Conservation (phyloP, 306 rosid species). For the Lathyrus aphaca region DNA sequence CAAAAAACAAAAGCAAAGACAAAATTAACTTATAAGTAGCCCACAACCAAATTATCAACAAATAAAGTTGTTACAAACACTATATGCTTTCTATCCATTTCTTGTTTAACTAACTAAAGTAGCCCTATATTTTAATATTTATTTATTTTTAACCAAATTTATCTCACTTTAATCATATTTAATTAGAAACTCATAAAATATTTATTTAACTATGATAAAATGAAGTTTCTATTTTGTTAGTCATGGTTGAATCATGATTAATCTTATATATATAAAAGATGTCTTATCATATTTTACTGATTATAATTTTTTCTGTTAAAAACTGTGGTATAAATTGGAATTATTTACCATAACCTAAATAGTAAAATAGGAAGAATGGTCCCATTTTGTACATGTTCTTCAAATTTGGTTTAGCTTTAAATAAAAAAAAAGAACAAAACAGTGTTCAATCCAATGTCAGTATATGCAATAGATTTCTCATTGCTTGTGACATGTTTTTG, state of each 20-base stretch:
- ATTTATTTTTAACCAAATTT: too few relatives aligned
- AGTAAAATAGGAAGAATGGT: slow-evolving; percentile 36
- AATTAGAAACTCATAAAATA: too few relatives aligned
- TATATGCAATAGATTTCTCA: slow-evolving; percentile 13
- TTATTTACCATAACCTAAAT: neutral
- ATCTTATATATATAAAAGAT: too few relatives aligned
- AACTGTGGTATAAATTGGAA: neutral
- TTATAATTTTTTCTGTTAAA: too few relatives aligned
- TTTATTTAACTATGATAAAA: too few relatives aligned
- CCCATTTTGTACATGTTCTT: slow-evolving; percentile 32
- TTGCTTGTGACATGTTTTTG: slow-evolving; percentile 31
- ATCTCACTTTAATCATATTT: too few relatives aligned
- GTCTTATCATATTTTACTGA: too few relatives aligned
- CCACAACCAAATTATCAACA: slow-evolving; percentile 28
- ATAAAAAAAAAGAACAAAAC: slow-evolving; percentile 42
- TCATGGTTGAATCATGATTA: too few relatives aligned
- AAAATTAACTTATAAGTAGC: slow-evolving; percentile 10
- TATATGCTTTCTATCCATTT: slow-evolving; percentile 23
- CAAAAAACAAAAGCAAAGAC: slow-evolving; percentile 6
- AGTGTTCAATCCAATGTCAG: slow-evolving; percentile 25
- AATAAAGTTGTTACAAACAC: slow-evolving; percentile 15
- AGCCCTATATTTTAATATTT: neutral
- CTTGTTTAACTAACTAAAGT: neutral
- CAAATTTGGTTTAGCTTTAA: slow-evolving; percentile 39
- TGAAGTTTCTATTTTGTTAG: too few relatives aligned